These are phyloP conservation scores for Rhizopogon vulgaris DNA, from an alignment of 768 basidiomycete species.

Conservation along the genomic window DNA sequence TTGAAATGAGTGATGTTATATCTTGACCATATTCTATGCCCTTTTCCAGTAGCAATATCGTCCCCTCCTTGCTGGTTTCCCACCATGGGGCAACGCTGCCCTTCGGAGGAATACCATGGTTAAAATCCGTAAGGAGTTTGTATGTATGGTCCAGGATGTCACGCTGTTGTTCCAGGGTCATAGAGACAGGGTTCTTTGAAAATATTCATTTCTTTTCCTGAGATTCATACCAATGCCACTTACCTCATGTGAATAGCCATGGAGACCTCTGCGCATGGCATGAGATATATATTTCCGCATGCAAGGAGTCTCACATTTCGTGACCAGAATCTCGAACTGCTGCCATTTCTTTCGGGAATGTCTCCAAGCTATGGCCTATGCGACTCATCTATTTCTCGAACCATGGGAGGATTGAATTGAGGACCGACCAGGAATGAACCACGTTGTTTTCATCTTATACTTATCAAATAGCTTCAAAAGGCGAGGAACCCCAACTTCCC, in stretches of 20 bases:
- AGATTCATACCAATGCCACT: neutral
- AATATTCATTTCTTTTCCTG: neutral
- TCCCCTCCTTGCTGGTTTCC: conserved; percentile 68
- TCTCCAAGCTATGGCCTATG: conserved; percentile 65
- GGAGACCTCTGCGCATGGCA: conserved; percentile 42
- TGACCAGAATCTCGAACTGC: conserved; percentile 68
- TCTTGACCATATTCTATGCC: conserved; percentile 65
- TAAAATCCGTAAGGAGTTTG: conserved; percentile 60
- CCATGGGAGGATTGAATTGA: neutral
- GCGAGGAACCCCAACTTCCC: conserved; percentile 65
- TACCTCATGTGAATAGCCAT: conserved; percentile 69
- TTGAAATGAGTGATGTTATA: conserved; percentile 4
- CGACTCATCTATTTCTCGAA: neutral
- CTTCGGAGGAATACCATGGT: conserved; percentile 50
- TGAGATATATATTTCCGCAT: neutral
- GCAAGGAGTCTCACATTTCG: conserved; percentile 43
- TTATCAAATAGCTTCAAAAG: conserved; percentile 68
- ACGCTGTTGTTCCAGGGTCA: conserved; percentile 62
- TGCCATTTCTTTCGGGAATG: conserved; percentile 66
- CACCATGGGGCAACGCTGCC: conserved; percentile 76
- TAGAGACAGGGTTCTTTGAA: conserved; percentile 48
- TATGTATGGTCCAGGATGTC: conserved; percentile 65
- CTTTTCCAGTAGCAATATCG: conserved; percentile 56
- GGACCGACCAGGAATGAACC: conserved; percentile 64
- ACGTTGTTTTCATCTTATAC: conserved; percentile 61